Percentiles rank a stretch among this genome's conserved stretches.
These are phyloP conservation scores for Penicillium sp. DNA, from an alignment of 2,329 filamentous ascomycete species.

Conservation along the genomic window DNA sequence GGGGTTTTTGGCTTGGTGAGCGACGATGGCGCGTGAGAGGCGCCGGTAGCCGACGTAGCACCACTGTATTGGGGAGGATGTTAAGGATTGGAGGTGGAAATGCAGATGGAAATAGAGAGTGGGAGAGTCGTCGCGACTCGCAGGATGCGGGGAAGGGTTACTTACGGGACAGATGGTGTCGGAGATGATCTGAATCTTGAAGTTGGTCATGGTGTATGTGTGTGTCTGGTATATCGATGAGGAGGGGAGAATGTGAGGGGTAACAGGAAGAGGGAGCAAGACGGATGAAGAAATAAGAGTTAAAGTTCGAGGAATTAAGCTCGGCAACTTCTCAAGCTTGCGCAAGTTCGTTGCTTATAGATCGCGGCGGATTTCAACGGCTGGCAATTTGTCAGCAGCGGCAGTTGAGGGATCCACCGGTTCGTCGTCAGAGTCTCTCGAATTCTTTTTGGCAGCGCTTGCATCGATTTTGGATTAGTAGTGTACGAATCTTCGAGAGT, in stretches of 20 bases:
- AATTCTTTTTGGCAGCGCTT: background rate
- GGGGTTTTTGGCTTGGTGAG: conserved; percentile 65
- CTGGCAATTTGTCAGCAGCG: conserved; percentile 19
- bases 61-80: conserved; percentile 39
- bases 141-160: background rate
- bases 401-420: background rate
- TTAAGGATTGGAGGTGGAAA: conserved; percentile 6
- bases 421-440: background rate
- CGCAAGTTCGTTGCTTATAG: background rate
- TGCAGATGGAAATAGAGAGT: conserved; percentile 3
- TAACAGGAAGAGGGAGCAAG: background rate
- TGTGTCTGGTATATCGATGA: background rate
- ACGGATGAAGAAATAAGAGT: background rate
- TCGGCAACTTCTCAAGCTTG: background rate
- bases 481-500: too few species aligned
- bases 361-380: conserved; percentile 4
- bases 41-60: conserved; percentile 81
- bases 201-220: conserved; percentile 63
- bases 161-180: conserved; percentile 73
- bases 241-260: background rate
- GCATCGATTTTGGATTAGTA: background rate
- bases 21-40: conserved; percentile 69
- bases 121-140: background rate
- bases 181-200: conserved; percentile 75
- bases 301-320: background rate